Evolutionary conservation across 2,329 filamentous ascomycete genomes (phyloP), one percentile per base, ranked within the genome.

Genomic region (Xylariaceae sp.): DNA sequence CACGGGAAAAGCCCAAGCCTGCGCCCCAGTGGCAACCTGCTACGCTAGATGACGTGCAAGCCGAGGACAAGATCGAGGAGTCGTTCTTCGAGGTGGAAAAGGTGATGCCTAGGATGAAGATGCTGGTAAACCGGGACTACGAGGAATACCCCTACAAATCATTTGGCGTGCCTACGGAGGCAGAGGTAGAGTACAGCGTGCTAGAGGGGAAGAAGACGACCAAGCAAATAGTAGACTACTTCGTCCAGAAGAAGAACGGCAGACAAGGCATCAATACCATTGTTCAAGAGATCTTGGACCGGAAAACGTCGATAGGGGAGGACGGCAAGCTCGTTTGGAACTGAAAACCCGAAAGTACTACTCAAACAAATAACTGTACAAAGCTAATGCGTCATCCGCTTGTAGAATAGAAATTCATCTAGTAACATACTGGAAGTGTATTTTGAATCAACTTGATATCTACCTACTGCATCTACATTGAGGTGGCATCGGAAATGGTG

Each of bases 21-120:
- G 76, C 77, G 18, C 89, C 92, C 1, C 75, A 79, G 55, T 99
- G 94, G 94, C 71, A 87, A 58, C 92, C 91, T 4, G 78, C 81
- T 41, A 83, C 80, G 6, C 77, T 97, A 2, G 78, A 83, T n/a
- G 84, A 87, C 36, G 82, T 96, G 48, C 70, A 76, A 14, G 65
- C 69, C 14, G 67, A 75, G 42, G 75, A 81, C 17, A 67, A 75
- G 46, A 77, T 93, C 36, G 70, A 75, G 6, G 76, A 86, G 47
- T 74, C 76, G 1, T 97, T 96, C 74, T 93, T 96, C 71, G 61
- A 73, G 39, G 72, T 78, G 22, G 67, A 73, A 38, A 70, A 77
- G 13, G 71, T 68, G 42, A 62, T 71, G 34, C 59, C 73, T 42
- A 69, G 73, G 48, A 73, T 97, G 42, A 59, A 75, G 42, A 76